Conservation (phyloP, 2,329 filamentous ascomycete species). For the Pseudonectria buxi region DNA sequence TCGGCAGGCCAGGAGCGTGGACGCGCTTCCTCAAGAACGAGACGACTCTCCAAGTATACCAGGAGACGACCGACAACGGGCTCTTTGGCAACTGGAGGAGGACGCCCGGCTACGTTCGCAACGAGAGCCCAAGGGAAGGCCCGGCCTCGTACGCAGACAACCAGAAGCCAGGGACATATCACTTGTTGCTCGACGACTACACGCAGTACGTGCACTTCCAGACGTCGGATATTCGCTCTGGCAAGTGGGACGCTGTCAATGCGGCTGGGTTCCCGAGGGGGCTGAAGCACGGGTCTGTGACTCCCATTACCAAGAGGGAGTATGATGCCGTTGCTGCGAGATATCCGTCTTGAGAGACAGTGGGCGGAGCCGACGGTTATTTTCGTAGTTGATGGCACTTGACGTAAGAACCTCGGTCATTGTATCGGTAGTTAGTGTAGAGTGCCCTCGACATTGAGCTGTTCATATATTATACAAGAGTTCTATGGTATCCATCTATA, state of each 20-base stretch:
- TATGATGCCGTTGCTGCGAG: slow-evolving; percentile 26
- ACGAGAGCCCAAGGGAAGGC: slow-evolving; percentile 28
- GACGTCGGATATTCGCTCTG: slow-evolving; percentile 30
- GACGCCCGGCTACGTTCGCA: slow-evolving; percentile 28
- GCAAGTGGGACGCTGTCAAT: slow-evolving; percentile 31
- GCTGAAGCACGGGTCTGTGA: slow-evolving; percentile 39
- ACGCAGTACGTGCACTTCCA: slow-evolving; percentile 39
- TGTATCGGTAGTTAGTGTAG: too few relatives aligned
- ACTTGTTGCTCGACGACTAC: slow-evolving; percentile 40
- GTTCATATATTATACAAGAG: neutral
- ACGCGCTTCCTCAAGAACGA: slow-evolving; percentile 47
- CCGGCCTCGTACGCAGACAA: slow-evolving; percentile 33
- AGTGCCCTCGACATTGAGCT: too few relatives aligned
- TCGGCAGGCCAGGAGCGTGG: slow-evolving; percentile 34
- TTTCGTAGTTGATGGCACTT: too few relatives aligned
- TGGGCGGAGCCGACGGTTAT: too few relatives aligned
- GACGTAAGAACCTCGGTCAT: too few relatives aligned
- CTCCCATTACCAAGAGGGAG: slow-evolving; percentile 32
- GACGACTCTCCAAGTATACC: slow-evolving; percentile 40
- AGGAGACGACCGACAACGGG: slow-evolving; percentile 37
- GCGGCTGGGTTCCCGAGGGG: slow-evolving; percentile 31
- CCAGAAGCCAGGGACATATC: slow-evolving; percentile 26
- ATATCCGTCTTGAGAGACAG: neutral
- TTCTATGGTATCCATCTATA: too few relatives aligned
- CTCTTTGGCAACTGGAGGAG: slow-evolving; percentile 43